phyloP scores from a whole-genome alignment of 129 eudicot genomes.

The Glebionis coronaria region DNA sequence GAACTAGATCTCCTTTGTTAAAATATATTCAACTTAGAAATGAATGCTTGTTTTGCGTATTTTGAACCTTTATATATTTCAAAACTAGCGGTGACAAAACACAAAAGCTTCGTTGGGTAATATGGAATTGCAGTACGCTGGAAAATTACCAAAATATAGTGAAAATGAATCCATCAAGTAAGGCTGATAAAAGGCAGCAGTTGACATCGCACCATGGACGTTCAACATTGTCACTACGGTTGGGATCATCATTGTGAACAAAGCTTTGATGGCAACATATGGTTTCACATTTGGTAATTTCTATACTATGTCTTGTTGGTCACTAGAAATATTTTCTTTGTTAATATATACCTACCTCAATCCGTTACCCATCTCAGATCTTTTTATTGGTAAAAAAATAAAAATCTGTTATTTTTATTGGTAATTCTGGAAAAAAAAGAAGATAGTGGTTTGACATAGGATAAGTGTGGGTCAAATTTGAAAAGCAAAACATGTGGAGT shows the following conservation, averaged over 20 bases:
- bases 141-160: constrained; percentile 13
- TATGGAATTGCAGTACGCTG: constrained; percentile 30
- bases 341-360: not conserved
- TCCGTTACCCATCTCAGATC: too few relatives aligned
- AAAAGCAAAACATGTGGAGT: too few relatives aligned
- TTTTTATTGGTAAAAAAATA: too few relatives aligned
- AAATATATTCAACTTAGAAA: too few relatives aligned
- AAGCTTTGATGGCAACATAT: constrained; percentile 74
- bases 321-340: not conserved
- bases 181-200: constrained; percentile 76
- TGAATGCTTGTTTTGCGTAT: constrained; percentile 22
- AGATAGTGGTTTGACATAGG: too few relatives aligned
- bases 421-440: too few relatives aligned
- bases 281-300: constrained; percentile 76
- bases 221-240: constrained; percentile 51
- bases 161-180: constrained; percentile 76
- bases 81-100: constrained; percentile 26
- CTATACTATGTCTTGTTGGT: constrained; percentile 3
- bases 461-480: too few relatives aligned
- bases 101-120: constrained; percentile 34
- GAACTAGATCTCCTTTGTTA: too few relatives aligned
- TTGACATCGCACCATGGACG: constrained; percentile 45
- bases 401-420: too few relatives aligned
- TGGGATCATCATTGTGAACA: constrained; percentile 66
- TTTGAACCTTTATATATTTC: constrained; percentile 7